Evolutionary conservation across 768 basidiomycete genomes (phyloP).

Genomic region (Cystobasidiopsis lactophilus): DNA sequence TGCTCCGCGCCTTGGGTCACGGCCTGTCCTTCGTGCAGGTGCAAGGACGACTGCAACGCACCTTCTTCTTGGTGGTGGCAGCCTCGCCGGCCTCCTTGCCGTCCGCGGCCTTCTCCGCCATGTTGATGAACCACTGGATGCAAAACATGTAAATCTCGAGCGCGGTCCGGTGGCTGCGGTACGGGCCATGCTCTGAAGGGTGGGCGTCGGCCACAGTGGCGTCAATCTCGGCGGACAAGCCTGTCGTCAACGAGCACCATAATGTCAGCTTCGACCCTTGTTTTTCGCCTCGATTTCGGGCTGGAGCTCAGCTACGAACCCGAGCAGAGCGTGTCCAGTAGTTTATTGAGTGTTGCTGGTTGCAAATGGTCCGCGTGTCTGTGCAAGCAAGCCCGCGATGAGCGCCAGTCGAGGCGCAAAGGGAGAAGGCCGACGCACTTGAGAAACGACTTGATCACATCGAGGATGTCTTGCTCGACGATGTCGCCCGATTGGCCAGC

Average conservation of each 20-base stretch:
- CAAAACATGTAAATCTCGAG: conserved; percentile 85
- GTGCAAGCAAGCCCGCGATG: not conserved
- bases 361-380: conserved; percentile 2
- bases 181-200: conserved; percentile 38
- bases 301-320: not conserved
- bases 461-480: conserved; percentile 44
- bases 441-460: conserved; percentile 57
- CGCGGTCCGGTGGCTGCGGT: conserved; percentile 43
- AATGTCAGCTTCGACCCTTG: no score
- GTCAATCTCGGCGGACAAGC: conserved; percentile 49
- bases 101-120: conserved; percentile 50
- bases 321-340: conserved; percentile 3
- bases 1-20: no score
- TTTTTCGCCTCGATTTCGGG: no score
- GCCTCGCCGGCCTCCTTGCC: conserved; percentile 25
- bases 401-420: not conserved
- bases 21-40: conserved; percentile 20
- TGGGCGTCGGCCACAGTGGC: conserved; percentile 46
- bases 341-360: conserved; percentile 2
- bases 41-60: conserved; percentile 22
- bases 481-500: conserved; percentile 56
- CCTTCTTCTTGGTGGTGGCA: conserved; percentile 22
- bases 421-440: conserved; percentile 28
- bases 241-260: conserved; percentile 10
- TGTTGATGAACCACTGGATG: conserved; percentile 68